Conservation (phyloP, 2,329 filamentous ascomycete species). For the Xylariomycetidae sp. region DNA sequence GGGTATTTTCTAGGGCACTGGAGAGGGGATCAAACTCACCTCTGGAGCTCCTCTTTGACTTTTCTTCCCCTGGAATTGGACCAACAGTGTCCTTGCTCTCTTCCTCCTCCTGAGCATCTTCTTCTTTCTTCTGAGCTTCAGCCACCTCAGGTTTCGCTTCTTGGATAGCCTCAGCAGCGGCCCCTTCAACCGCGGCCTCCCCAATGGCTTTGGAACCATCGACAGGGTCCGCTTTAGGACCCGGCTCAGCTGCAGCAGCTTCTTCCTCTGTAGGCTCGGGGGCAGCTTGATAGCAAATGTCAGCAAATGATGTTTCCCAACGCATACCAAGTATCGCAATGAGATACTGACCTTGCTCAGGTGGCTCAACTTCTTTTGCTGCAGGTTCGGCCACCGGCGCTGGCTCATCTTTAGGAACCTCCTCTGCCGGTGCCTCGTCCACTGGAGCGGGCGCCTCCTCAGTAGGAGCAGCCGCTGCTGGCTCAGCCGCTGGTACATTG, state of each 20-base stretch:
- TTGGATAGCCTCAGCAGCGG: not conserved
- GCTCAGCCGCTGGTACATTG: no score
- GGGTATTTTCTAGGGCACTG: constrained; percentile 26
- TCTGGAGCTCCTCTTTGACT: constrained; percentile 29
- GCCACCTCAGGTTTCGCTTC: not conserved
- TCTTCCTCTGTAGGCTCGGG: not conserved
- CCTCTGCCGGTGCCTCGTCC: constrained; percentile 1
- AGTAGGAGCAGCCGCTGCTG: no score
- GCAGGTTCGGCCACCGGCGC: no score
- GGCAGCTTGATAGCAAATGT: no score
- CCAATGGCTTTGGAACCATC: not conserved
- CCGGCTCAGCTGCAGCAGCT: not conserved
- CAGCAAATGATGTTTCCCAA: no score
- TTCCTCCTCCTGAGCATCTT: constrained; percentile 14
- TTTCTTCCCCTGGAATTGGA: constrained; percentile 31
- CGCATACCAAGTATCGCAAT: no score
- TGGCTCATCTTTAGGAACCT: constrained; percentile 3
- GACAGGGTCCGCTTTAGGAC: not conserved
- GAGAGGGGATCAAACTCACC: constrained; percentile 36
- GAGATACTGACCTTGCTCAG: no score
- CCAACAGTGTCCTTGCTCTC: constrained; percentile 35
- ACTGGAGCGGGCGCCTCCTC: no score
- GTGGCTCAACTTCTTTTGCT: no score
- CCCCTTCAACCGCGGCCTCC: not conserved
- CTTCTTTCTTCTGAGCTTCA: not conserved